Evolutionary conservation across 371 early-diverging fungal species (phyloP), one percentile per base, ranked within the genome.

Genomic region (Apophysomyces sp.): DNA sequence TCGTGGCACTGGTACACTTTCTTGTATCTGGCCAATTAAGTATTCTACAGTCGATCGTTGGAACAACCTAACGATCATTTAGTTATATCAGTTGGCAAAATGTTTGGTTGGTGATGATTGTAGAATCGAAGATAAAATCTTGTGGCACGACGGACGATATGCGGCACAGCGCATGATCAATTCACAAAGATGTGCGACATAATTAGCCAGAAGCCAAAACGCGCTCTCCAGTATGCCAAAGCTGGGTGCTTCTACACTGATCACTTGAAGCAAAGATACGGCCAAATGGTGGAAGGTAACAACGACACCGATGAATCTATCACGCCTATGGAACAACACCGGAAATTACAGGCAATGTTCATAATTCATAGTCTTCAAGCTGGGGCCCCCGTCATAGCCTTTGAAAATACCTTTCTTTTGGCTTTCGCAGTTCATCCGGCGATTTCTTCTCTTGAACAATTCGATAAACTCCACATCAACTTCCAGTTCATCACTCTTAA

Each of bases 121-220:
- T 37, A 5, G 37, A 37, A 37, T 37, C 34, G 34, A 34, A 12
- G 37, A 37, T 37, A 37, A 37, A 37, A 37, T 11, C 37, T 37
- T 37, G n/a, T n/a, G 11, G 11, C 37, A 37, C 37, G 11, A 3
- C 37, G 37, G 37, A 37, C 37, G 37, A 37, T 37, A 3, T 37
- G 11, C 37, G n/a, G 37, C 37, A 11, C 37, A 37, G n/a, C 37
- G 37, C 37, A 37, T 37, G 60, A 56, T 65, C 34, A 34, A 34
- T 34, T 34, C 12, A 34, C 2, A 34, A 34, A 34, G 12, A 34
- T 34, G 12, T 34, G 34, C 12, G 34, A 34, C 34, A 34, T 6
- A 6, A 34, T 34, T 34, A 34, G 34, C 34, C 34, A 34, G 34
- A 34, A 29, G 29, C 29, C 54, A 9, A 29, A 54, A 1, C 54